Conservation (phyloP, 306 rosid species). For the Cicer yamashitae region DNA sequence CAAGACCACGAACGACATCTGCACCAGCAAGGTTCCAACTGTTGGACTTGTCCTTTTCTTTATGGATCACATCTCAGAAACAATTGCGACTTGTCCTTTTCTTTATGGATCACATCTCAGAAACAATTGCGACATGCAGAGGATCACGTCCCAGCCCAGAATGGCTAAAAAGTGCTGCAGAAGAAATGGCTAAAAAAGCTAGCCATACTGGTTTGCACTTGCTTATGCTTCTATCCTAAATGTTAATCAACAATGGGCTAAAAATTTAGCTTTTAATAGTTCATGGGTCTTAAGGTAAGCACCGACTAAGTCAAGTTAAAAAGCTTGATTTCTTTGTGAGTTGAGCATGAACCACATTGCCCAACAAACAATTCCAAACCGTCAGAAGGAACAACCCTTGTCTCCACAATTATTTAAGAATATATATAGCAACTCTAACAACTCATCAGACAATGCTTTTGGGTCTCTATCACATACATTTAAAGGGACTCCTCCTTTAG, state of each 20-base stretch:
- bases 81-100: conserved; percentile 75
- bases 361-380: neutral
- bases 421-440: neutral
- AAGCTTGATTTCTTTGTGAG: neutral
- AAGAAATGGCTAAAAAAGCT: conserved; percentile 89
- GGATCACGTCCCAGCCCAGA: conserved; percentile 82
- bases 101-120: conserved; percentile 98
- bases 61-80: conserved; percentile 98
- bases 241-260: neutral
- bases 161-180: conserved; percentile 86
- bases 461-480: neutral
- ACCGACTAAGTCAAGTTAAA: neutral
- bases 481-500: neutral
- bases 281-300: neutral
- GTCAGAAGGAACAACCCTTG: neutral
- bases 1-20: conserved; percentile 91
- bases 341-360: neutral
- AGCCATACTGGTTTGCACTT: conserved; percentile 81
- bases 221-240: neutral
- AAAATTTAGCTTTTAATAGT: neutral
- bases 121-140: conserved; percentile 75
- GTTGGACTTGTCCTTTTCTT: conserved; percentile 91
- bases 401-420: neutral
- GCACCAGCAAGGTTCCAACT: conserved; percentile 85
- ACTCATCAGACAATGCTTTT: neutral